Evolutionary conservation across 2,329 filamentous ascomycete species (phyloP), one percentile per base, ranked within the genome.

Genomic region (Magnaporthiopsis rhizophila): DNA sequence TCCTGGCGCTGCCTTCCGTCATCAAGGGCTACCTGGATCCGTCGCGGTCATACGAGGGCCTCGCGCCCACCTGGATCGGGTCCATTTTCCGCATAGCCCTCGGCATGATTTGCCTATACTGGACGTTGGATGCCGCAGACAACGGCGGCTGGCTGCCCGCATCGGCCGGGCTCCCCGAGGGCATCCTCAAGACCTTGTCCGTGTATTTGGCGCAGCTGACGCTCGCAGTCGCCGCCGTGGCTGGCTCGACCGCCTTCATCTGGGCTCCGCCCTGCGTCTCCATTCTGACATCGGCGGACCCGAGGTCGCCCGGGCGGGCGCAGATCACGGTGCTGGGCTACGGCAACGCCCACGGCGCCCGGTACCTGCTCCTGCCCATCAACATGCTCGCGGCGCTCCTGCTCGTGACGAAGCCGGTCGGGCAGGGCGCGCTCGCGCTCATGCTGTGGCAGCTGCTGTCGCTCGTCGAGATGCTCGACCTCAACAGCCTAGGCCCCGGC

Each of bases 341-440:
- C 76, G 90, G 89, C 68, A 99, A 99, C 72, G 86, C 91, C n/a
- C 89, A 97, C 72, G 95, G 95, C 65, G 89, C 91, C 0, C 89
- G 94, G 34, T 98, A 96, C 76, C 88, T 97, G 69, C 81, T 98
- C 45, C 83, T 98, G 8, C 84, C 92, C 3, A 81, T 91, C 68
- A 92, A 93, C 72, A 87, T 96, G 75, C 82, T 91, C 32, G 82
- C 91, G 11, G 89, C 87, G 0, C 86, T 92, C 65, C 85, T 92
- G 64, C 82, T 97, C 9, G 83, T 98, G 32, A 90, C 94, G 67
- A 98, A 98, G 74, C 95, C 95, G 21, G 96, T 99, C 91, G 95
- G 95, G 62, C 88, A 88, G 65, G 93, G 92, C 62, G 87, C 92
- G 0, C 84, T 98, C 62, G 90, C 86, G 9, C 80, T 98, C 62